phyloP scores from a whole-genome alignment of 75 land plant species.

The Selaginella moellendorffii region DNA sequence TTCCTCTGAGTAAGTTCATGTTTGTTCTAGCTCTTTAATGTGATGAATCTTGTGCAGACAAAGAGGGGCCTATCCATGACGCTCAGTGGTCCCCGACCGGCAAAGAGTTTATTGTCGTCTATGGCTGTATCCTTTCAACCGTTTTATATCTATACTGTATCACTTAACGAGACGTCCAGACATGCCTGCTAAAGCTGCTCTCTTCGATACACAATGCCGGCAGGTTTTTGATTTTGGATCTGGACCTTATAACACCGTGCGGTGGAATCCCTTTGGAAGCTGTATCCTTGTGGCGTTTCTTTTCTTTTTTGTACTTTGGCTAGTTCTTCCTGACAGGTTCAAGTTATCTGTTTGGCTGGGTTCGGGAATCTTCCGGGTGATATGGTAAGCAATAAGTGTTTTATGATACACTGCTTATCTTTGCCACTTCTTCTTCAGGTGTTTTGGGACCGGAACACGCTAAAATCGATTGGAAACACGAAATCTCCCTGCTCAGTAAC shows the following conservation, averaged over 20 bases:
- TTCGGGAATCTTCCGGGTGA: slow-evolving; percentile 98
- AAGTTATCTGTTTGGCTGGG: slow-evolving; percentile 92
- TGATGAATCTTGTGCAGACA: slow-evolving; percentile 32
- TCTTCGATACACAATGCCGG: slow-evolving; percentile 82
- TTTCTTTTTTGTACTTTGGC: background rate
- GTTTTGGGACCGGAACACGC: slow-evolving; percentile 69
- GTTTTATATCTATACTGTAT: too few relatives aligned
- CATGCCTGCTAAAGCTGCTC: slow-evolving; percentile 89
- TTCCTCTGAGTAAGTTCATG: slow-evolving; percentile 61
- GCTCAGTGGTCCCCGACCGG: slow-evolving; percentile 90
- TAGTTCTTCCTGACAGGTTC: background rate
- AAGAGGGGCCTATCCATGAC: slow-evolving; percentile 98
- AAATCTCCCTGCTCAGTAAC: slow-evolving; percentile 88
- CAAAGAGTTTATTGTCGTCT: slow-evolving; percentile 83
- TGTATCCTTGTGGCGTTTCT: slow-evolving; percentile 55
- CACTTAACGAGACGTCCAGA: too few relatives aligned
- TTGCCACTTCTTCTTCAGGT: slow-evolving; percentile 27
- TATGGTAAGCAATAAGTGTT: slow-evolving; percentile 41
- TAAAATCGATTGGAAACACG: slow-evolving; percentile 52
- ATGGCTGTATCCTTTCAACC: slow-evolving; percentile 85
- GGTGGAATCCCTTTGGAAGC: slow-evolving; percentile 94
- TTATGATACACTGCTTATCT: background rate
- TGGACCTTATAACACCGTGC: slow-evolving; percentile 87
- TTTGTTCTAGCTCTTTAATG: background rate
- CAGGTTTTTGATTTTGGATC: slow-evolving; percentile 73